These are phyloP conservation scores for Skeletonema menzelii DNA, from an alignment of 108 stramenopile genomes.

Conservation along the genomic window DNA sequence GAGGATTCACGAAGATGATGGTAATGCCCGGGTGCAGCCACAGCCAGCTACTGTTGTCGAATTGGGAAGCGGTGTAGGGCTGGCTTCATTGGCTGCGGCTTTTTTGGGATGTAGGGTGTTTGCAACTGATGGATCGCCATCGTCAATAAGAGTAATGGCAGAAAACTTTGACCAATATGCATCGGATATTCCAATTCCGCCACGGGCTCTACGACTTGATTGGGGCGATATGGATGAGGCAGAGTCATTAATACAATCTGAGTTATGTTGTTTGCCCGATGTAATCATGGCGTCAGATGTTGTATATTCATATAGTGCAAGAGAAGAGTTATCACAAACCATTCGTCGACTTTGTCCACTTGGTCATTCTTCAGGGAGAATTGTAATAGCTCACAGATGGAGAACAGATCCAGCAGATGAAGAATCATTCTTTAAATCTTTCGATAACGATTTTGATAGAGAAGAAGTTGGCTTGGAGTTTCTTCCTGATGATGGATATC, in stretches of 20 bases:
- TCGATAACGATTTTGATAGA: conserved; percentile 19
- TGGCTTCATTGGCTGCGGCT: conserved; percentile 19
- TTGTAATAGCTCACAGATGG: conserved; percentile 29
- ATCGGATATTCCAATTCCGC: neutral
- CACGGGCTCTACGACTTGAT: conserved; percentile 2
- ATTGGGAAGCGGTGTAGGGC: conserved; percentile 23
- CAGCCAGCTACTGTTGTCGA: conserved; percentile 21
- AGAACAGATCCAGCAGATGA: conserved; percentile 13
- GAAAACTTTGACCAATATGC: conserved; percentile 26
- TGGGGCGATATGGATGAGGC: conserved; percentile 16
- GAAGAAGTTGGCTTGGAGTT: conserved; percentile 19
- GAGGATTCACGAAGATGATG: conserved; percentile 1
- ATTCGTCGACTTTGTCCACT: conserved; percentile 10
- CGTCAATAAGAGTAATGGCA: conserved; percentile 8
- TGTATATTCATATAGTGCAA: conserved; percentile 25
- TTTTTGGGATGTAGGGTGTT: conserved; percentile 23
- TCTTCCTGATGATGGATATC: conserved; percentile 18
- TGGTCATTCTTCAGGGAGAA: conserved; percentile 10
- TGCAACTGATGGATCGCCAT: conserved; percentile 23
- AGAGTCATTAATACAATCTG: conserved; percentile 3
- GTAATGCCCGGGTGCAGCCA: neutral
- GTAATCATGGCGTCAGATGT: conserved; percentile 29
- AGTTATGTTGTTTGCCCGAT: conserved; percentile 15
- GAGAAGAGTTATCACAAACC: conserved; percentile 14
- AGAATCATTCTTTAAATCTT: conserved; percentile 13